A percentile compares a stretch with the other conserved stretches of the same genome.
These are phyloP conservation scores for Trichophyton simii DNA, from an alignment of 2,329 filamentous ascomycete genomes.

Conservation along the genomic window DNA sequence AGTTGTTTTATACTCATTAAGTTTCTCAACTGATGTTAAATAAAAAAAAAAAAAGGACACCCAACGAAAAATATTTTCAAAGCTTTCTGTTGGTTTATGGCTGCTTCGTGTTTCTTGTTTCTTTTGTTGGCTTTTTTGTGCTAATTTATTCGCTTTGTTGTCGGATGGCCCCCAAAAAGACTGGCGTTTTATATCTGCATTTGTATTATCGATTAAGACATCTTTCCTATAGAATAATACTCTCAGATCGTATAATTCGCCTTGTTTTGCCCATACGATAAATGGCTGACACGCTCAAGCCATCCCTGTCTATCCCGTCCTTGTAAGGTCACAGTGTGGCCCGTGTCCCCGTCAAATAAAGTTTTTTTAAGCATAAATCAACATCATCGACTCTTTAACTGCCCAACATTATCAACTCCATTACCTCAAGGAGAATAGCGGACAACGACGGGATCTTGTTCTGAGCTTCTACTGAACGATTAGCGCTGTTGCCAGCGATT, in stretches of 20 bases:
- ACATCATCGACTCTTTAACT: neutral
- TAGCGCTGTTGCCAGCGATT: neutral
- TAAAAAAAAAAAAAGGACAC: neutral
- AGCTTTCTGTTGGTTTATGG: neutral
- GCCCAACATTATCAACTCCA: too few species aligned
- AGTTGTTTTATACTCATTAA: too few species aligned
- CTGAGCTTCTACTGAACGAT: neutral
- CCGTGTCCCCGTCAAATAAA: neutral
- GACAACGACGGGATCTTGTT: neutral
- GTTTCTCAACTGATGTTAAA: too few species aligned
- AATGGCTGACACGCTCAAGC: neutral
- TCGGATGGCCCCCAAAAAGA: neutral
- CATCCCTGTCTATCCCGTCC: neutral
- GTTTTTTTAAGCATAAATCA: constrained; percentile 3
- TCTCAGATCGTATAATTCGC: too few species aligned
- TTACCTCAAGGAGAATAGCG: too few species aligned
- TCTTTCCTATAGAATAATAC: too few species aligned
- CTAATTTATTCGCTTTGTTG: neutral
- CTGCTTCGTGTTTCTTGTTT: neutral
- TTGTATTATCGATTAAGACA: neutral
- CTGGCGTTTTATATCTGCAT: neutral
- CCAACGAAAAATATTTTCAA: neutral
- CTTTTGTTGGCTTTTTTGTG: neutral
- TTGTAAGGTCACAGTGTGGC: neutral
- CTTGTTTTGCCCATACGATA: too few species aligned